Conservation (phyloP, 306 rosid species). For the Sophora flavescens region DNA sequence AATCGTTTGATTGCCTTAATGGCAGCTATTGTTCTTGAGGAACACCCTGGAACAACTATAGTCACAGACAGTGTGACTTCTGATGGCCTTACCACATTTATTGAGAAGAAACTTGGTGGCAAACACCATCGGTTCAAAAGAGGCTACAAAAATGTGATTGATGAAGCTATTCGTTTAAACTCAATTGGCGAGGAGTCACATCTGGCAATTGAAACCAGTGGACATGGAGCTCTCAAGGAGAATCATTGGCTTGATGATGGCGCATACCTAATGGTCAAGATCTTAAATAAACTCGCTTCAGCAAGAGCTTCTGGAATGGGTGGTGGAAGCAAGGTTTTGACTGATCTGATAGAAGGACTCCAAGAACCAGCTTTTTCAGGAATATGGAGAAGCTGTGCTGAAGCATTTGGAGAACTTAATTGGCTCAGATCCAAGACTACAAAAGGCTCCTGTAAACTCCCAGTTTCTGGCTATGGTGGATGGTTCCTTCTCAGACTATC, state of each 20-base stretch:
- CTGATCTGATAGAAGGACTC: slow-evolving; percentile 78
- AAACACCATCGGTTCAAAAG: slow-evolving; percentile 96
- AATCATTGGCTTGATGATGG: slow-evolving; percentile 99
- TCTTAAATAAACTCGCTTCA: slow-evolving; percentile 90
- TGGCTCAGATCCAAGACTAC: slow-evolving; percentile 64
- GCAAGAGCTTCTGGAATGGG: slow-evolving; percentile 79
- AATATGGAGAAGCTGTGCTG: slow-evolving; percentile 92
- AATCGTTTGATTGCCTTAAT: slow-evolving; percentile 94
- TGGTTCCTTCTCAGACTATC: slow-evolving; percentile 98
- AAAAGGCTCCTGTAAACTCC: slow-evolving; percentile 85
- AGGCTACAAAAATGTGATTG: slow-evolving; percentile 98
- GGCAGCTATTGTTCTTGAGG: slow-evolving; percentile 96
- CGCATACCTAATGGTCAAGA: slow-evolving; percentile 96
- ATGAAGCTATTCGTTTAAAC: slow-evolving; percentile 95
- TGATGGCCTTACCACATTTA: slow-evolving; percentile 91
- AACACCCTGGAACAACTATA: slow-evolving; percentile 94
- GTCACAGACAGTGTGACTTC: slow-evolving; percentile 99
- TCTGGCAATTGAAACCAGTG: slow-evolving; percentile 98
- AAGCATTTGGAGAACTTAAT: slow-evolving; percentile 74
- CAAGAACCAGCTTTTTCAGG: slow-evolving; percentile 84
- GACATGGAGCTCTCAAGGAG: slow-evolving; percentile 99
- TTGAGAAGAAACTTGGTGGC: slow-evolving; percentile 95
- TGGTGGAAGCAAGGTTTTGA: slow-evolving; percentile 89
- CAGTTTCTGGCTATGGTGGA: slow-evolving; percentile 89
- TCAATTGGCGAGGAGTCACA: slow-evolving; percentile 88